Percentiles rank a stretch among this genome's conserved stretches.
These are phyloP conservation scores for Aureobasidium mangrovei DNA, from an alignment of 2,329 filamentous ascomycete genomes.

Conservation along the genomic window DNA sequence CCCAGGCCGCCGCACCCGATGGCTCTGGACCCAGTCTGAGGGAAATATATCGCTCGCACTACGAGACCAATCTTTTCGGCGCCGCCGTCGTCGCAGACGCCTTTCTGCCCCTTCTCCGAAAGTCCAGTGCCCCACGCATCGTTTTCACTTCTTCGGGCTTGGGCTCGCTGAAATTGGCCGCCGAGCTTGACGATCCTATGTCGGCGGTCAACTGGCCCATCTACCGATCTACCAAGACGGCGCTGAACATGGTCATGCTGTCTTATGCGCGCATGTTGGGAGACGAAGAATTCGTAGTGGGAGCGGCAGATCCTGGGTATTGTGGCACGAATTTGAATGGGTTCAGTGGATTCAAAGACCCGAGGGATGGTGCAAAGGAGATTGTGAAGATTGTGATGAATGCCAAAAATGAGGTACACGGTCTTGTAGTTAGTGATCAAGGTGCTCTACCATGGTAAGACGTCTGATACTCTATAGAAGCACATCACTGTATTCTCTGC, in stretches of 20 bases:
- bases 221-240: constrained; percentile 22
- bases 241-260: constrained; percentile 24
- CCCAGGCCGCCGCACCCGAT: neutral
- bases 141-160: constrained; percentile 23
- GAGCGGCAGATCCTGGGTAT: constrained; percentile 19
- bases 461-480: no score
- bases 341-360: constrained; percentile 20
- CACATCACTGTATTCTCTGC: no score
- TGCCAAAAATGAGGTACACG: constrained; percentile 23
- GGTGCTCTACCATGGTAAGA: constrained; percentile 21
- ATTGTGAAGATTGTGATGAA: constrained; percentile 19
- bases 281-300: constrained; percentile 21
- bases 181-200: neutral
- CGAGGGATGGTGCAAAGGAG: constrained; percentile 24
- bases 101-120: constrained; percentile 21
- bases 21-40: constrained; percentile 12
- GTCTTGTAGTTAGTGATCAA: constrained; percentile 19
- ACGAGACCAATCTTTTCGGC: constrained; percentile 25
- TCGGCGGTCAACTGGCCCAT: constrained; percentile 15
- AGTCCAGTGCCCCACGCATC: constrained; percentile 20
- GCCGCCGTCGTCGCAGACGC: constrained; percentile 20
- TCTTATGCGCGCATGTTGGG: constrained; percentile 13
- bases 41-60: constrained; percentile 18
- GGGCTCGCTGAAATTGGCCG: constrained; percentile 16
- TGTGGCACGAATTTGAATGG: constrained; percentile 23